phyloP scores from a whole-genome alignment of 352 stramenopile species.

The Pythium biforme region DNA sequence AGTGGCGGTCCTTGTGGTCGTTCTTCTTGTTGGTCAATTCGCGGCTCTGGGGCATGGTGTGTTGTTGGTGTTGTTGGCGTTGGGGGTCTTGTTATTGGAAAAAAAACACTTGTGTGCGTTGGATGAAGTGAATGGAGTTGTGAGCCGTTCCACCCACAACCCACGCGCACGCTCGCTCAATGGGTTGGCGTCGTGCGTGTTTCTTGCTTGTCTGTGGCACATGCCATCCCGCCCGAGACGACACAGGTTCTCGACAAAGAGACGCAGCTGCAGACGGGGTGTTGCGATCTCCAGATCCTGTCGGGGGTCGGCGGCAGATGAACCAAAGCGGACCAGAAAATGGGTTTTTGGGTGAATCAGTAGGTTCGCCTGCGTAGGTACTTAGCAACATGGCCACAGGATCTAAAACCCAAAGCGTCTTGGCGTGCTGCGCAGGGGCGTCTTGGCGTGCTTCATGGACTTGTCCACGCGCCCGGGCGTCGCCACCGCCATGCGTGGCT shows the following conservation, averaged over 20 bases:
- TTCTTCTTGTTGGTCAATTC: slow-evolving; percentile 86
- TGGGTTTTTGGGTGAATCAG: slow-evolving; percentile 14
- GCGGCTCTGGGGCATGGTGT: slow-evolving; percentile 63
- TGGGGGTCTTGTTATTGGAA: slow-evolving; percentile 9
- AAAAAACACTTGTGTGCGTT: not conserved
- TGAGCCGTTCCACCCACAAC: not conserved
- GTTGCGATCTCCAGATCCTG: slow-evolving; percentile 6
- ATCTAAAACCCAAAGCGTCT: slow-evolving; percentile 27
- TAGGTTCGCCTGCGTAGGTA: slow-evolving; percentile 12
- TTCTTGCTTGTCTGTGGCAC: slow-evolving; percentile 1
- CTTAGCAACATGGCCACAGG: slow-evolving; percentile 10
- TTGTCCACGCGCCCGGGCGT: slow-evolving; percentile 47
- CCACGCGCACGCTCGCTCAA: not conserved
- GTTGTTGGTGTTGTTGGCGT: slow-evolving; percentile 19
- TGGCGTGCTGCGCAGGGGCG: slow-evolving; percentile 47
- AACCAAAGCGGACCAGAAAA: not conserved
- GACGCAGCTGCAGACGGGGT: slow-evolving; percentile 19
- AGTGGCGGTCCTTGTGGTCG: slow-evolving; percentile 81
- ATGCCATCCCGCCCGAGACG: slow-evolving; percentile 13
- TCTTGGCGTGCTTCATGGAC: slow-evolving; percentile 34
- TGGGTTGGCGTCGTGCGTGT: too few relatives aligned
- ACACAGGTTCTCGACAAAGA: slow-evolving; percentile 5
- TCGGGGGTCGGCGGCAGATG: not conserved
- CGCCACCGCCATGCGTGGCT: slow-evolving; percentile 59
- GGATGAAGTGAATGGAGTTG: slow-evolving; percentile 5